These are phyloP conservation scores for Pyricularia sp. DNA, from an alignment of 2,329 filamentous ascomycete genomes.

Conservation along the genomic window DNA sequence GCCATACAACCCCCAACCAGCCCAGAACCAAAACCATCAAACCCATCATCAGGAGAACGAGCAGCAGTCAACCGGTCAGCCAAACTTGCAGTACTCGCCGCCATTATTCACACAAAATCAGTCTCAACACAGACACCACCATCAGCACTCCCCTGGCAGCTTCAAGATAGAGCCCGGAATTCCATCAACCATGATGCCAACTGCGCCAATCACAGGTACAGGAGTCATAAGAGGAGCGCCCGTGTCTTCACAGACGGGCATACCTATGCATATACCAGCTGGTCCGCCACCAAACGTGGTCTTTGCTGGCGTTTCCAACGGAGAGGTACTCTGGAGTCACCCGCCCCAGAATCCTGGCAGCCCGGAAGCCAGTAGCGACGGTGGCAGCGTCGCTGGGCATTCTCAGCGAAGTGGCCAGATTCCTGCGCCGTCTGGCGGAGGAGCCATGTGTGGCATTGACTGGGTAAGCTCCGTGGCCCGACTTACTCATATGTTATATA, in stretches of 20 bases:
- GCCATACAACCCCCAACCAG: conserved; percentile 4
- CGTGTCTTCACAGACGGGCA: not conserved
- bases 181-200: not conserved
- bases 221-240: not conserved
- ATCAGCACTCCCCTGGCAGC: conserved; percentile 1
- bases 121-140: conserved; percentile 6
- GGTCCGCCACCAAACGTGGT: conserved; percentile 19
- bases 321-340: conserved; percentile 32
- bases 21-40: conserved; percentile 3
- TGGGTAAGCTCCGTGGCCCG: conserved; percentile 36
- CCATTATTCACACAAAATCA: conserved; percentile 5
- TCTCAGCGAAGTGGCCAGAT: not conserved
- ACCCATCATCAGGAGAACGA: not conserved
- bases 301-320: conserved; percentile 33
- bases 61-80: not conserved
- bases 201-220: not conserved
- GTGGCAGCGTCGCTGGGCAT: conserved; percentile 18
- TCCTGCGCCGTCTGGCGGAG: conserved; percentile 1
- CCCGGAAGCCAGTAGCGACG: conserved; percentile 29
- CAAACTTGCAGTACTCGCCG: not conserved
- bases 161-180: conserved; percentile 5
- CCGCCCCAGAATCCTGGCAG: conserved; percentile 21
- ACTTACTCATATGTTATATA: conserved; percentile 13
- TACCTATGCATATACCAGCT: conserved; percentile 5
- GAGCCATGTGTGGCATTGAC: conserved; percentile 42